Evolutionary conservation across 306 rosid genomes (phyloP).

Genomic region (Coriaria nepalensis): DNA sequence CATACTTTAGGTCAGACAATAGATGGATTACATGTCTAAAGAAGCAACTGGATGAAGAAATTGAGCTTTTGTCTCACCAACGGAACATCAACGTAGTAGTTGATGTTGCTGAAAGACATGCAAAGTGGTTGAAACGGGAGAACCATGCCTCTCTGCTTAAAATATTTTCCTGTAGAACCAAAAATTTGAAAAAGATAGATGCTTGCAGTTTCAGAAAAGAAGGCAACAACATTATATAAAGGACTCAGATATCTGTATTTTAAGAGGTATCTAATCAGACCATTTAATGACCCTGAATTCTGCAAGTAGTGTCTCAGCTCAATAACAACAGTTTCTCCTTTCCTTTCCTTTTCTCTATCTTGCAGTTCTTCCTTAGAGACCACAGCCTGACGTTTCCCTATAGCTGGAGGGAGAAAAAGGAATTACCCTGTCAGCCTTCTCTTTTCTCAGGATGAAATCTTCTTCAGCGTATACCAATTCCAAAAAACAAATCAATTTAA

Average conservation of each 20-base stretch:
- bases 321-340: slow-evolving; percentile 53
- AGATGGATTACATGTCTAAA: slow-evolving; percentile 14
- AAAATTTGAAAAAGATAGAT: slow-evolving; percentile 15
- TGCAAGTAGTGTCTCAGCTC: slow-evolving; percentile 88
- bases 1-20: slow-evolving; percentile 27
- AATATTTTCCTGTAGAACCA: slow-evolving; percentile 47
- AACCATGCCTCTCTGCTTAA: slow-evolving; percentile 91
- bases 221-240: slow-evolving; percentile 1
- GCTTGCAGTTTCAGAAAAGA: not conserved
- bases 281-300: slow-evolving; percentile 65
- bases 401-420: slow-evolving; percentile 30
- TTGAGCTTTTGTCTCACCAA: slow-evolving; percentile 38
- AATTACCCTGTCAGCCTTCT: slow-evolving; percentile 10
- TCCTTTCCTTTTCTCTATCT: slow-evolving; percentile 78
- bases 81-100: slow-evolving; percentile 87
- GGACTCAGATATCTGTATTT: slow-evolving; percentile 2
- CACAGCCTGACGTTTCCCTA: slow-evolving; percentile 81
- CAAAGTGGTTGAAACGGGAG: slow-evolving; percentile 95
- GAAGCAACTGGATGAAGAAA: slow-evolving; percentile 4
- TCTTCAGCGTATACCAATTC: slow-evolving; percentile 10
- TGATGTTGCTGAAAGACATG: slow-evolving; percentile 86
- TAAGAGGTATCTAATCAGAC: slow-evolving; percentile 26
- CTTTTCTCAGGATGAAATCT: not conserved
- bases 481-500: slow-evolving; percentile 12
- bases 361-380: slow-evolving; percentile 78